Percentiles rank a stretch among this genome's conserved stretches.
Conservation (phyloP, 192 early-diverging fungal genomes). For the Geranomyces variabilis region DNA sequence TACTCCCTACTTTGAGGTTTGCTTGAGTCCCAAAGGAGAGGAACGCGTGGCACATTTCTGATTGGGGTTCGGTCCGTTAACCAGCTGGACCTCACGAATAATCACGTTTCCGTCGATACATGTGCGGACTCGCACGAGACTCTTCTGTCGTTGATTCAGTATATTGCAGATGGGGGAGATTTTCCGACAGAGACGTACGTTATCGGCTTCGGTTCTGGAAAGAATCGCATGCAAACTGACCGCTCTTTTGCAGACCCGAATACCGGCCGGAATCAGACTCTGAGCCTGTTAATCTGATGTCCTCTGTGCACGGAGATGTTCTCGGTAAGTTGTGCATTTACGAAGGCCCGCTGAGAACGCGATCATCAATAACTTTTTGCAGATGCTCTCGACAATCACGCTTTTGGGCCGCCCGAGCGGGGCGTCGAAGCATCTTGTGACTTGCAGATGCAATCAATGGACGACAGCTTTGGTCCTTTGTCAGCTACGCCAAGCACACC, state of each 20-base stretch:
- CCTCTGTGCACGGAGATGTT: too few species aligned
- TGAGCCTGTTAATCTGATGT: too few species aligned
- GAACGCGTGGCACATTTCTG: not conserved
- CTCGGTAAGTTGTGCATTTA: slow-evolving; percentile 1
- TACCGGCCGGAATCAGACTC: too few species aligned
- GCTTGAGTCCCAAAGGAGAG: not conserved
- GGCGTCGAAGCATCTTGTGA: not conserved
- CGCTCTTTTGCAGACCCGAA: too few species aligned
- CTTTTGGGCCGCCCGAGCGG: not conserved
- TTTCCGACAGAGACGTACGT: not conserved
- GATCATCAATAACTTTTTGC: too few species aligned
- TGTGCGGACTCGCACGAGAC: slow-evolving; percentile 72
- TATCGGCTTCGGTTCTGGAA: not conserved
- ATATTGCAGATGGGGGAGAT: slow-evolving; percentile 43
- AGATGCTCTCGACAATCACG: slow-evolving; percentile 16
- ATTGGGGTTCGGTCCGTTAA: not conserved
- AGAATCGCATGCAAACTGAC: too few species aligned
- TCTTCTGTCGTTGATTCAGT: slow-evolving; percentile 52
- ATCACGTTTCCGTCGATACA: slow-evolving; percentile 62
- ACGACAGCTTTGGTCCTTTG: not conserved
- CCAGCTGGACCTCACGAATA: slow-evolving; percentile 56
- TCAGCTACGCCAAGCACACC: too few species aligned
- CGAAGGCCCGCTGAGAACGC: not conserved
- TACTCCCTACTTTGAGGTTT: slow-evolving; percentile 28
- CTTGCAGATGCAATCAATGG: slow-evolving; percentile 24